These are phyloP conservation scores for Mycena albidolilacea DNA, from an alignment of 768 basidiomycete genomes.

Conservation along the genomic window DNA sequence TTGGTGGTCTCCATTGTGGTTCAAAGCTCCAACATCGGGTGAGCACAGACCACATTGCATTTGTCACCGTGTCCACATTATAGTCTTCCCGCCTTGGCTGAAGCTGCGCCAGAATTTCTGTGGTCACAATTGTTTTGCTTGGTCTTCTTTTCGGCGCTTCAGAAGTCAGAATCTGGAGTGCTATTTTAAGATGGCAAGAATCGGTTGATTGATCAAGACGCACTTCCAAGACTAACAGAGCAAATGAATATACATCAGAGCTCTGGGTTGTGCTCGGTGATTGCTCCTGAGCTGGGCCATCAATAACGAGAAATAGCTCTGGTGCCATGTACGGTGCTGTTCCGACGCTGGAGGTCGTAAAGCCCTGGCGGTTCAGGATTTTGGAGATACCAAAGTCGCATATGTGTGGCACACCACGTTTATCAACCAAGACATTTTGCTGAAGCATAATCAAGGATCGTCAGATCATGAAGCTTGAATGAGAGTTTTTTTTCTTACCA, in stretches of 20 bases:
- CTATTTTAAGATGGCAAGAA: neutral
- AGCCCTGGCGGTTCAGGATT: neutral
- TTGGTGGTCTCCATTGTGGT: conserved; percentile 5
- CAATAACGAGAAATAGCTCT: conserved; percentile 26
- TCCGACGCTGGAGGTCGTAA: too few relatives aligned
- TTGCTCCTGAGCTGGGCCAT: neutral
- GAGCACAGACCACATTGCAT: conserved; percentile 8
- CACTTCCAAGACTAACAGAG: conserved; percentile 29
- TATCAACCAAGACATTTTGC: conserved; percentile 36
- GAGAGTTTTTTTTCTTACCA: neutral
- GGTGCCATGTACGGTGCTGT: too few relatives aligned
- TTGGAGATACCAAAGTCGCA: conserved; percentile 38
- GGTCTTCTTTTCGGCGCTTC: conserved; percentile 24
- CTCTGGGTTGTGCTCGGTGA: conserved; percentile 19
- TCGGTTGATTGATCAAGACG: neutral
- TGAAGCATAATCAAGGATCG: neutral
- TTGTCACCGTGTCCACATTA: neutral
- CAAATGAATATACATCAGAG: conserved; percentile 36
- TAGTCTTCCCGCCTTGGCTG: conserved; percentile 17
- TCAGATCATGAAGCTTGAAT: neutral
- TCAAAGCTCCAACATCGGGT: conserved; percentile 19
- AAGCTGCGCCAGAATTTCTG: conserved; percentile 1
- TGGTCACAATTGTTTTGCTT: conserved; percentile 12
- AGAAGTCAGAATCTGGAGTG: conserved; percentile 16
- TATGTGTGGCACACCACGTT: conserved; percentile 17